phyloP scores from a whole-genome alignment of 805 yeast species.

The Brettanomyces nanus region DNA sequence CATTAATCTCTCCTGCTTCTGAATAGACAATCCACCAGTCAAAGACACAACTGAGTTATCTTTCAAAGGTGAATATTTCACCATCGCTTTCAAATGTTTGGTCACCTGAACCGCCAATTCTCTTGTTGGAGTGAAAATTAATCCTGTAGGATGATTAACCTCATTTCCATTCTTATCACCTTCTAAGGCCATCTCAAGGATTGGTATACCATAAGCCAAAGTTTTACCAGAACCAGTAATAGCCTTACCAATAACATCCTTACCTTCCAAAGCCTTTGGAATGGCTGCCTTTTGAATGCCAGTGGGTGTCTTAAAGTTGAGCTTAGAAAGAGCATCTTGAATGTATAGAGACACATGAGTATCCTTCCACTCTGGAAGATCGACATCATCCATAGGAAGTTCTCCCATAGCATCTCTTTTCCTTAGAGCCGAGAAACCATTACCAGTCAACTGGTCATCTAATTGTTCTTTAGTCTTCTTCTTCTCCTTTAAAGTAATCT shows the following conservation, averaged over 20 bases:
- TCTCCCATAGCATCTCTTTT: conserved; percentile 7
- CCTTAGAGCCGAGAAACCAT: conserved; percentile 12
- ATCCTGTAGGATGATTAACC: conserved; percentile 47
- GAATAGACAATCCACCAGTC: conserved; percentile 94
- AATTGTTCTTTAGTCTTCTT: conserved; percentile 1
- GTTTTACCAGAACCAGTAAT: conserved; percentile 98
- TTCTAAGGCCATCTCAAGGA: conserved; percentile 55
- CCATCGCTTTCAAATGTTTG: conserved; percentile 57
- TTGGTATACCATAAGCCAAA: conserved; percentile 89
- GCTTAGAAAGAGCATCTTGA: conserved; percentile 49
- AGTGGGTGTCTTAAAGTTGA: conserved; percentile 66
- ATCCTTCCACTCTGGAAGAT: conserved; percentile 56
- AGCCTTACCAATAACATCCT: conserved; percentile 90
- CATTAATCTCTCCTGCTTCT: conserved; percentile 80
- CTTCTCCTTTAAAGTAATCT: conserved; percentile 1
- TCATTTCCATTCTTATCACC: conserved; percentile 7
- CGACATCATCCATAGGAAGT: conserved; percentile 26
- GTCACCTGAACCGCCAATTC: conserved; percentile 93
- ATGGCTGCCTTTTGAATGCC: conserved; percentile 73
- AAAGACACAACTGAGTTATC: conserved; percentile 57
- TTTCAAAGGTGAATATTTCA: conserved; percentile 39
- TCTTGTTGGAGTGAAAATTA: conserved; percentile 91
- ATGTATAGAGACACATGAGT: conserved; percentile 44
- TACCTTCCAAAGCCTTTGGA: conserved; percentile 64
- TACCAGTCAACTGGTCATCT: conserved; percentile 6